Evolutionary conservation across 148 eudicot species (phyloP).

Genomic region (Tetragonia tetragonoides): DNA sequence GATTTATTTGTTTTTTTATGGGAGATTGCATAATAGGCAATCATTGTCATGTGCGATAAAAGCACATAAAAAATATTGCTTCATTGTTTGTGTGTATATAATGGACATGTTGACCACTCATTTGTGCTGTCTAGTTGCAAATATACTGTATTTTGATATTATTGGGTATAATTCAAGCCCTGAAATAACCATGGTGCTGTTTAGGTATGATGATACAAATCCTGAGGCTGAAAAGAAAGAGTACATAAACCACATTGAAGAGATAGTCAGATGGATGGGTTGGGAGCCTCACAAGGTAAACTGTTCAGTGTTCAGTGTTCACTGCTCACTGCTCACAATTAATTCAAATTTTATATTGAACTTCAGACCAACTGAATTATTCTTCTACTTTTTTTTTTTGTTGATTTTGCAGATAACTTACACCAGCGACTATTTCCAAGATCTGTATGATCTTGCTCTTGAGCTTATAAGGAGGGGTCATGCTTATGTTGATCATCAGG

Average conservation of each 20-base stretch:
- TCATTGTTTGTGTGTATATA: background rate
- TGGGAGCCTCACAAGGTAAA: slow-evolving; percentile 92
- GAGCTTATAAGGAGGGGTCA: slow-evolving; percentile 80
- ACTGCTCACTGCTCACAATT: too few relatives aligned
- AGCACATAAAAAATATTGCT: background rate
- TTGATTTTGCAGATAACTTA: slow-evolving; percentile 64
- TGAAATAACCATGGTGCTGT: slow-evolving; percentile 9
- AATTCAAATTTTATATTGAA: background rate
- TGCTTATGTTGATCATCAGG: slow-evolving; percentile 99
- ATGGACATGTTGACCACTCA: background rate
- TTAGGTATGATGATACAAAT: slow-evolving; percentile 95
- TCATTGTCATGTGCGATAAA: background rate
- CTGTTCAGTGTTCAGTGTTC: too few relatives aligned
- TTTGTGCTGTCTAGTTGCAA: background rate
- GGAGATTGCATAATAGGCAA: background rate
- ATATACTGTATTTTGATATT: slow-evolving; percentile 7
- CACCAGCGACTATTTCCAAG: slow-evolving; percentile 92
- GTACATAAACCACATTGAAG: slow-evolving; percentile 41
- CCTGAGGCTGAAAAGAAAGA: slow-evolving; percentile 98
- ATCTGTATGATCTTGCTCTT: slow-evolving; percentile 83
- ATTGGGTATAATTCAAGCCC: background rate
- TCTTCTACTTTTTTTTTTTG: background rate
- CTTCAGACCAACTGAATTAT: background rate
- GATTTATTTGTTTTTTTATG: background rate
- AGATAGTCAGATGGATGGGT: slow-evolving; percentile 95